Conservation (phyloP, 495 filamentous ascomycete species). For the Diplogelasinospora grovesii region DNA sequence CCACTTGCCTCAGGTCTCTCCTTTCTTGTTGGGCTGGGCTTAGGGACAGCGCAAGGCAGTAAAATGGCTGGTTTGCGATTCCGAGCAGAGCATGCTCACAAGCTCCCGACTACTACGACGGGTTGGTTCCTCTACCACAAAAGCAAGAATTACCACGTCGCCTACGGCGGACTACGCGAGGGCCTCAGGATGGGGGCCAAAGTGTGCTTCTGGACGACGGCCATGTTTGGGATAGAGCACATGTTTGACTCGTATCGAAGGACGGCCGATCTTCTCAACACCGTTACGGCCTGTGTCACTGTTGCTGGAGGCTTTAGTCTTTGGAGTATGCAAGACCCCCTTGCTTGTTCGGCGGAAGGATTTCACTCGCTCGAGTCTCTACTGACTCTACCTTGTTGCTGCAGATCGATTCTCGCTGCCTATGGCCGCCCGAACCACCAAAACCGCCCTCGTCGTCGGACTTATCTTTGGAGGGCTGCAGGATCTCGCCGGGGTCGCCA, state of each 20-base stretch:
- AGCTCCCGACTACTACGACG: conserved; percentile 67
- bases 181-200: conserved; percentile 70
- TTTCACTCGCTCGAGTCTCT: too few species aligned
- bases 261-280: conserved; percentile 65
- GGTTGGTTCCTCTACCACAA: conserved; percentile 99
- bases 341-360: too few species aligned
- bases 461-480: conserved; percentile 74
- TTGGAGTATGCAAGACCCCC: conserved; percentile 57
- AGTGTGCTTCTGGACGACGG: conserved; percentile 56
- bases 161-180: conserved; percentile 66
- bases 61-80: conserved; percentile 70
- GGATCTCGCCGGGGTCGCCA: conserved; percentile 45
- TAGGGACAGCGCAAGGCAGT: conserved; percentile 69
- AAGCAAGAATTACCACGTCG: conserved; percentile 83
- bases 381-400: conserved; percentile 1
- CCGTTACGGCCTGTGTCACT: conserved; percentile 70
- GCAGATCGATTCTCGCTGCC: conserved; percentile 74
- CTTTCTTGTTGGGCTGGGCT: conserved; percentile 55
- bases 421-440: conserved; percentile 78
- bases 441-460: conserved; percentile 70
- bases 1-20: conserved; percentile 51
- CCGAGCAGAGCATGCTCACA: conserved; percentile 88
- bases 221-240: conserved; percentile 74
- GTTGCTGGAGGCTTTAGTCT: conserved; percentile 81
- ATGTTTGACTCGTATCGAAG: conserved; percentile 72